These are phyloP conservation scores for Lichtheimia hyalospora DNA, from an alignment of 371 early-diverging fungal species.

Conservation along the genomic window DNA sequence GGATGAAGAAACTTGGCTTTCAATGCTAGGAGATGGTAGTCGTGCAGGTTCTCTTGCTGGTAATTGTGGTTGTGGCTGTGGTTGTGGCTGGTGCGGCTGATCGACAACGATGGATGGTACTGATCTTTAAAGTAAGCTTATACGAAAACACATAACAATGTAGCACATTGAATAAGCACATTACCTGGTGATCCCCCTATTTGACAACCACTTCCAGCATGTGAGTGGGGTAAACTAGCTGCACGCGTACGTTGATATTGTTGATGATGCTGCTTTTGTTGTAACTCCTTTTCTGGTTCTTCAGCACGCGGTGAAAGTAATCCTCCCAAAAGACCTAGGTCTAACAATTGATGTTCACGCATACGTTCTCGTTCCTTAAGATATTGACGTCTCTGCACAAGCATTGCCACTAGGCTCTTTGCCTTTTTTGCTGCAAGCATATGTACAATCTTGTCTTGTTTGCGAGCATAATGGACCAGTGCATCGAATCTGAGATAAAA, in stretches of 20 bases:
- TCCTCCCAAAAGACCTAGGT: constrained; percentile 5
- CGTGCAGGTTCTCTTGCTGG: constrained; percentile 5
- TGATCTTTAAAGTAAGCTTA: background rate
- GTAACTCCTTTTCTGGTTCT: background rate
- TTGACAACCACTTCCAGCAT: too few species aligned
- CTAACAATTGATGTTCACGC: constrained; percentile 5
- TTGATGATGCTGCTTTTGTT: too few species aligned
- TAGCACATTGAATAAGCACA: too few species aligned
- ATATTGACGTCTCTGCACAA: constrained; percentile 23
- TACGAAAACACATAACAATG: too few species aligned
- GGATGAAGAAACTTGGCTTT: too few species aligned
- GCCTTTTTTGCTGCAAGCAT: constrained; percentile 20
- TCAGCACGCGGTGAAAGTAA: constrained; percentile 1
- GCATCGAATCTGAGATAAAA: constrained; percentile 24
- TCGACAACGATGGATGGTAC: constrained; percentile 24
- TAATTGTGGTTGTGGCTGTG: background rate
- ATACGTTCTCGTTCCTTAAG: constrained; percentile 16
- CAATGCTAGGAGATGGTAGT: constrained; percentile 6
- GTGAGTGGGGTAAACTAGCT: background rate
- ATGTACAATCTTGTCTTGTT: constrained; percentile 26
- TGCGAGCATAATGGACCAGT: constrained; percentile 24
- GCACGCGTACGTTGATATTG: background rate
- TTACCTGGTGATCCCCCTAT: too few species aligned
- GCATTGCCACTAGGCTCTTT: constrained; percentile 26
- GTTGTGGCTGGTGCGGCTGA: constrained; percentile 8